These are phyloP conservation scores for Lactuca saligna DNA, from an alignment of 129 eudicot genomes.

Conservation along the genomic window DNA sequence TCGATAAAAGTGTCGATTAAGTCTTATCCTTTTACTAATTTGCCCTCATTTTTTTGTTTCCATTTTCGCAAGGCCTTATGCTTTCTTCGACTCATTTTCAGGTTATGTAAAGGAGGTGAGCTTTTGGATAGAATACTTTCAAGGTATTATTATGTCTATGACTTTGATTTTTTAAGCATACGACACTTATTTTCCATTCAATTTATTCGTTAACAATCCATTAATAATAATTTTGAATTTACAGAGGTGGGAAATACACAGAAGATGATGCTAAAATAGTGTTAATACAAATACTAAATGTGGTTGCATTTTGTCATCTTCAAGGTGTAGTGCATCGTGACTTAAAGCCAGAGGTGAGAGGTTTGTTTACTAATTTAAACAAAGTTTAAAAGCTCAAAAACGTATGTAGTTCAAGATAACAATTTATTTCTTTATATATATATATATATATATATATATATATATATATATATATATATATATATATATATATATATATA, in stretches of 20 bases:
- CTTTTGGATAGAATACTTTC: slow-evolving; percentile 83
- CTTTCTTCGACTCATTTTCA: slow-evolving; percentile 17
- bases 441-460: too few relatives aligned
- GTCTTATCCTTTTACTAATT: too few relatives aligned
- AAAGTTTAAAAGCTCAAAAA: too few relatives aligned
- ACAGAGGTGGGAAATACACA: slow-evolving; percentile 89
- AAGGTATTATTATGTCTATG: slow-evolving; percentile 44
- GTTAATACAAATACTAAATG: slow-evolving; percentile 74
- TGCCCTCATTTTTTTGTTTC: background rate
- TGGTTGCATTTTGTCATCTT: slow-evolving; percentile 93
- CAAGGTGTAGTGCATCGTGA: slow-evolving; percentile 99
- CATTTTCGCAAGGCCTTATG: background rate
- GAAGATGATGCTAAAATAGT: slow-evolving; percentile 95
- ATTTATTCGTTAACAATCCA: background rate
- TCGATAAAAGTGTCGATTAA: background rate
- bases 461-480: too few relatives aligned
- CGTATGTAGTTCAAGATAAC: too few relatives aligned
- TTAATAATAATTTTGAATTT: slow-evolving; percentile 7
- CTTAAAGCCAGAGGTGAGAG: slow-evolving; percentile 90
- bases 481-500: too few relatives aligned
- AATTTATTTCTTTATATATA: too few relatives aligned
- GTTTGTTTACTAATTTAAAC: background rate
- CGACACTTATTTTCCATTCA: background rate
- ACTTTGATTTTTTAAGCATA: slow-evolving; percentile 10
- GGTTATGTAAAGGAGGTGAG: slow-evolving; percentile 98